A percentile compares a stretch with the other conserved stretches of the same genome.
These are phyloP conservation scores for Carpinus viminea DNA, from an alignment of 306 rosid species.

Conservation along the genomic window DNA sequence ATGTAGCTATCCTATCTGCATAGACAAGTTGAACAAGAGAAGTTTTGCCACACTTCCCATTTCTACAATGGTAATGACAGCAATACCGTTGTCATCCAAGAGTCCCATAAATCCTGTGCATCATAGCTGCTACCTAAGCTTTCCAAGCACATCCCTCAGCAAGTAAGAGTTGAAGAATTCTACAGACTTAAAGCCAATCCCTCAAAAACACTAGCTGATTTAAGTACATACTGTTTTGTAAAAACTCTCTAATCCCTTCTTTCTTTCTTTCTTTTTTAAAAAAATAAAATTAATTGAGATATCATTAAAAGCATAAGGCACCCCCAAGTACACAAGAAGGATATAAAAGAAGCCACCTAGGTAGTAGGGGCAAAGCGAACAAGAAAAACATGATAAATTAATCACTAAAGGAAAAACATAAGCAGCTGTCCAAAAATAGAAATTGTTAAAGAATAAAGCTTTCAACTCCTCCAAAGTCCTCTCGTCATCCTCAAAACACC, in stretches of 20 bases:
- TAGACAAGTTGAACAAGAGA: constrained; percentile 12
- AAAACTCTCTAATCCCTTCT: background rate
- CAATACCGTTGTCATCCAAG: constrained; percentile 2
- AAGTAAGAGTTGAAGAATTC: background rate
- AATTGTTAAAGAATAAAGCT: too few species aligned
- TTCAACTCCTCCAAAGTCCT: too few species aligned
- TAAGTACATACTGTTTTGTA: background rate
- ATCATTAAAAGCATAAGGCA: too few species aligned
- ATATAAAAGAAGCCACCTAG: too few species aligned
- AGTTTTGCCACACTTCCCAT: constrained; percentile 15
- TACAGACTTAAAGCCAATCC: background rate
- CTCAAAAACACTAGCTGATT: background rate
- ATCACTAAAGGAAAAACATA: too few species aligned
- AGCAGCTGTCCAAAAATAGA: too few species aligned
- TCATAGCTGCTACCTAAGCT: constrained; percentile 10
- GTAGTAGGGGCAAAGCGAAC: too few species aligned
- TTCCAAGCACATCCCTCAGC: background rate
- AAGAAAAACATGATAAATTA: too few species aligned
- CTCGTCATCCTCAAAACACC: too few species aligned
- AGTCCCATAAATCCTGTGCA: constrained; percentile 7
- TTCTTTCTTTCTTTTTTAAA: background rate
- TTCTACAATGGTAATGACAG: constrained; percentile 12
- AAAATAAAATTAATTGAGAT: too few species aligned
- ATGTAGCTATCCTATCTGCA: background rate
- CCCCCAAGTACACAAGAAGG: too few species aligned